Conservation (phyloP, 345 rosid species). For the Pistacia integerrima region DNA sequence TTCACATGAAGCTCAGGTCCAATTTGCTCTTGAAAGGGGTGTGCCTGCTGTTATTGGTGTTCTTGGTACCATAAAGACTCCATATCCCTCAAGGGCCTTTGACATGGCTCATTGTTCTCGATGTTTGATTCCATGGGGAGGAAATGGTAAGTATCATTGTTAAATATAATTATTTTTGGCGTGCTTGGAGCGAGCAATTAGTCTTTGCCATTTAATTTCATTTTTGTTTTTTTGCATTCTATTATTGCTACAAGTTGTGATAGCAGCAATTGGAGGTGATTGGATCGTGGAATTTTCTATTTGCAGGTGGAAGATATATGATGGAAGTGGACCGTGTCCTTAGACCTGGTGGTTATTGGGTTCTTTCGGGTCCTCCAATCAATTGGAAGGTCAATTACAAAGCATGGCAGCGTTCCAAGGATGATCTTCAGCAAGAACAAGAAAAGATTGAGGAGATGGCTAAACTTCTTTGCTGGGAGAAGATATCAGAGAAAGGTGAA, state of each 20-base stretch:
- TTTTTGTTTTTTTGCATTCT: background rate
- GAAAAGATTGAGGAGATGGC: slow-evolving; percentile 84
- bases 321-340: slow-evolving; percentile 98
- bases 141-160: slow-evolving; percentile 63
- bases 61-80: slow-evolving; percentile 88
- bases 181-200: background rate
- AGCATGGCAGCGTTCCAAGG: slow-evolving; percentile 95
- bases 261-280: slow-evolving; percentile 6
- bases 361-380: slow-evolving; percentile 97
- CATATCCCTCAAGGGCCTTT: slow-evolving; percentile 89
- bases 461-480: slow-evolving; percentile 95
- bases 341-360: slow-evolving; percentile 98
- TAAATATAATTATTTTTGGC: background rate
- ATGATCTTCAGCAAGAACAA: slow-evolving; percentile 91
- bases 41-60: slow-evolving; percentile 99
- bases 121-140: slow-evolving; percentile 97
- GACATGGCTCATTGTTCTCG: slow-evolving; percentile 99
- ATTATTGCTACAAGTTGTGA: slow-evolving; percentile 14
- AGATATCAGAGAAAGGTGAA: slow-evolving; percentile 87
- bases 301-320: slow-evolving; percentile 83
- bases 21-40: slow-evolving; percentile 98
- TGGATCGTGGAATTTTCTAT: slow-evolving; percentile 17
- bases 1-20: slow-evolving; percentile 98
- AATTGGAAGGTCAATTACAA: slow-evolving; percentile 85
- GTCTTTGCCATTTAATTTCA: background rate